Base-by-base conservation (phyloP, 2,329 filamentous ascomycete genomes). In the Alternaria atra region DNA sequence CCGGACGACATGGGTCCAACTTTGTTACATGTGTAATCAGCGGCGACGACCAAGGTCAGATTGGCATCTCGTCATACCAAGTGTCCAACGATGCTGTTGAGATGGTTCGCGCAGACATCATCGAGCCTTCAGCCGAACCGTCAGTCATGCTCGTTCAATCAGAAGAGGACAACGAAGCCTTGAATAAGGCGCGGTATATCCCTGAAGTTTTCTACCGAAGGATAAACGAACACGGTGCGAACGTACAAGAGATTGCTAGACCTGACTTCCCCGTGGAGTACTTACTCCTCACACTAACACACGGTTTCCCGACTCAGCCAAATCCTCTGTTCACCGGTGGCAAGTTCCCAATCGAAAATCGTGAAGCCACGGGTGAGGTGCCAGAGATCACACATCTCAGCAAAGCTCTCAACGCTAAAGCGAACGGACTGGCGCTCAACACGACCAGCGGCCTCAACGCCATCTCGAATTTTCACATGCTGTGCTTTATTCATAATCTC, bases 241-340 rank as follows among this genome's bases (percentile, higher is more conserved):
- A 94, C 70, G 95, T 98, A 7, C 95, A 97, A 77, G 93, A 98
- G 79, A 98, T 97, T 71, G 95, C 95, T 25, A 98, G 97, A 77
- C 95, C 95, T 0, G 89, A 91, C 46, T 99, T 99, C 78, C 95
- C 95, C 0, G 94, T 97, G 50, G 95, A 99, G 77, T 99, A 98
- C 77, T 86, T 99, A 34, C 89, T 98, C 58, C 92, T 98, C 63
- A 98, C 95, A 8, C 86, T 99, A 65, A 99, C 95, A 1, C 94
- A 99, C 76, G 95, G 95, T 61, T 98, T 99, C 82, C 95, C 95
- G 3, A 92, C 90, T 53, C 85, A 89, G 44, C 87, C 92, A 4
- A 90, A 89, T 57, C 93, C 94, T 12, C 80, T 90, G 30, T 98
- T 98, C 79, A 90, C 88, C 48, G 79, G 80, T 30, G 84, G 85